phyloP scores from a whole-genome alignment of 768 basidiomycete genomes.

The Termitomyces sp. region DNA sequence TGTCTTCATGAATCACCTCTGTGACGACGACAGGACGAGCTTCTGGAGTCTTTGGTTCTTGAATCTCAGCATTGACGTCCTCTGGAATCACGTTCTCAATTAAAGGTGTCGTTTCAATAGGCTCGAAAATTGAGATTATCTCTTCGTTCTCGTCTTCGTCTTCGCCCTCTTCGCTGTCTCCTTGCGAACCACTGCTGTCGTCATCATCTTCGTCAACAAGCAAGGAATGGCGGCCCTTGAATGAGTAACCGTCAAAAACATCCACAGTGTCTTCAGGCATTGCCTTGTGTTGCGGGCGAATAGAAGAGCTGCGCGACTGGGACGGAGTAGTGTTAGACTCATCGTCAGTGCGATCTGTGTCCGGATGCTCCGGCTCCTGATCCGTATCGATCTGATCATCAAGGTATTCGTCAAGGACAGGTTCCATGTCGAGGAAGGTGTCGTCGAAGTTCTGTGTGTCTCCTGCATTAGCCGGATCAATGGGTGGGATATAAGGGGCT shows the following conservation, averaged over 20 bases:
- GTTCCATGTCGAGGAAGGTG: slow-evolving; percentile 93
- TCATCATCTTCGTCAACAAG: slow-evolving; percentile 66
- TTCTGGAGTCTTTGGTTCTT: slow-evolving; percentile 75
- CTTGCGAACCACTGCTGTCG: slow-evolving; percentile 35
- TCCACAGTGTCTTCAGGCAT: slow-evolving; percentile 53
- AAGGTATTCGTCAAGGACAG: slow-evolving; percentile 75
- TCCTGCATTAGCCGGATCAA: slow-evolving; percentile 85
- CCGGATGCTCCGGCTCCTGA: slow-evolving; percentile 61
- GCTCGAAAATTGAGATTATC: slow-evolving; percentile 17
- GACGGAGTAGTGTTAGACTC: slow-evolving; percentile 76
- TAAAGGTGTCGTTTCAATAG: slow-evolving; percentile 9
- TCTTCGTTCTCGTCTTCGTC: slow-evolving; percentile 24
- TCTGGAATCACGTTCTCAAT: slow-evolving; percentile 16
- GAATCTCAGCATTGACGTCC: slow-evolving; percentile 22
- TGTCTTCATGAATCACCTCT: slow-evolving; percentile 18
- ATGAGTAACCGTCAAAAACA: slow-evolving; percentile 93
- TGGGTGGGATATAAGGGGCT: slow-evolving; percentile 92
- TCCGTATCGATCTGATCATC: slow-evolving; percentile 65
- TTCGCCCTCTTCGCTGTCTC: slow-evolving; percentile 35
- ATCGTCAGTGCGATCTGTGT: slow-evolving; percentile 66
- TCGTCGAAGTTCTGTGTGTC: slow-evolving; percentile 99
- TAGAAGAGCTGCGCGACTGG: slow-evolving; percentile 73
- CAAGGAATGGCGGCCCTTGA: slow-evolving; percentile 81
- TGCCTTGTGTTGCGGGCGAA: slow-evolving; percentile 33
- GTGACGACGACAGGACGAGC: slow-evolving; percentile 38